Base-by-base conservation (phyloP, 164 flowering plant genomes). In the Protea cynaroides region DNA sequence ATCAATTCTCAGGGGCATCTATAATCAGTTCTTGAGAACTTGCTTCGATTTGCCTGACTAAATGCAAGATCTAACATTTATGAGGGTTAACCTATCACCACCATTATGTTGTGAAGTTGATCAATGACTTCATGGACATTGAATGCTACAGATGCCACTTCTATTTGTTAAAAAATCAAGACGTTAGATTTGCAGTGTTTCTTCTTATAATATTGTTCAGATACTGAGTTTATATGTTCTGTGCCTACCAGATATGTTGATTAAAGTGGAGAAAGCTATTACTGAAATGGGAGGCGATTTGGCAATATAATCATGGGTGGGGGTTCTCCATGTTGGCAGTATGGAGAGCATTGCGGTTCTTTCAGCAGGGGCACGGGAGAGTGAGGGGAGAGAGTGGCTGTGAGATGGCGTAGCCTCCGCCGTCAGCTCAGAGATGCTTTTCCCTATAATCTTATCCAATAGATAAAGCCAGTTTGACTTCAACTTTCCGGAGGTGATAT, bases 251-350 rank as follows among this genome's bases (percentile, higher is more conserved):
- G 96, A 83, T 44, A 78, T 83, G 80, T 23, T 85, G 76, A 43
- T 40, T 17, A 83, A 81, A 57, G 85, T 89, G 34, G 87, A 86
- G 75, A 70, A 71, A 66, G 86, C 82, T 54, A 81, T 86, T 58
- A 40, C 8, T 46, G 86, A 86, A 71, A 25, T 86, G 60, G 92
- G 86, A 58, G 80, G 71, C 37, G 82, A 76, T 65, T 58, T 74
- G 61, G 4, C 58, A 23, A 54, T 73, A 47, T 79, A 62, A 70
- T 44, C 46, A 22, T 8, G n/a, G n/a, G n/a, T n/a, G n/a, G n/a
- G n/a, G n/a, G n/a, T n/a, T n/a, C n/a, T n/a, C n/a, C n/a, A n/a
- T n/a, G n/a, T n/a, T n/a, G n/a, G n/a, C n/a, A n/a, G n/a, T n/a
- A n/a, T n/a, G n/a, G n/a, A n/a, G n/a, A n/a, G n/a, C n/a, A n/a